Percentiles rank a stretch among this genome's conserved stretches.
phyloP scores from a whole-genome alignment of 768 basidiomycete species.

The Lactarius vividus region DNA sequence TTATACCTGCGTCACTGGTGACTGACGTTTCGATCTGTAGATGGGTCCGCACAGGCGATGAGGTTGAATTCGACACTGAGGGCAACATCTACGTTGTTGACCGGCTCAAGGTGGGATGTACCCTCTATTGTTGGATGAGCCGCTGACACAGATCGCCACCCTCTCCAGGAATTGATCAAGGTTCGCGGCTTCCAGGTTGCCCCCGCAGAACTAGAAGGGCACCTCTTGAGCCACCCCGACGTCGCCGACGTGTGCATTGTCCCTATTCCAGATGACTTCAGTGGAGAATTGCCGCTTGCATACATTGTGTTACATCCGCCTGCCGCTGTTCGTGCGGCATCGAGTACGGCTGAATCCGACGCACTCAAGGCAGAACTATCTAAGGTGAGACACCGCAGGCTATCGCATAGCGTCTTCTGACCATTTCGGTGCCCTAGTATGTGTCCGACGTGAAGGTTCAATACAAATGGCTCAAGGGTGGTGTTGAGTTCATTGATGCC shows the following conservation, averaged over 20 bases:
- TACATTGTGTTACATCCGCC: slow-evolving; percentile 52
- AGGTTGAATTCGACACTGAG: slow-evolving; percentile 52
- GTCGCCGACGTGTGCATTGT: slow-evolving; percentile 63
- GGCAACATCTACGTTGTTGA: slow-evolving; percentile 60
- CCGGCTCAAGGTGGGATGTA: slow-evolving; percentile 48
- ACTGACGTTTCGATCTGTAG: slow-evolving; percentile 35
- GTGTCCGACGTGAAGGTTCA: slow-evolving; percentile 34
- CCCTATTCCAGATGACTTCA: slow-evolving; percentile 65
- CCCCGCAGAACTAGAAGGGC: slow-evolving; percentile 69
- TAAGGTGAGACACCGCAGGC: slow-evolving; percentile 13
- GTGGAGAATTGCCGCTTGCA: slow-evolving; percentile 69
- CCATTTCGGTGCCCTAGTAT: slow-evolving; percentile 25
- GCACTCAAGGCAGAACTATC: slow-evolving; percentile 21
- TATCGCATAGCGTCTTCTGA: not conserved
- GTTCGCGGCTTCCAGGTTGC: slow-evolving; percentile 72
- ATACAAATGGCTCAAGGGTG: slow-evolving; percentile 41
- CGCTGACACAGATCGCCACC: slow-evolving; percentile 26
- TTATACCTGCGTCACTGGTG: not conserved
- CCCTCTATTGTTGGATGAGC: not conserved
- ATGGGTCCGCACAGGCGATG: slow-evolving; percentile 69
- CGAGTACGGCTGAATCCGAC: slow-evolving; percentile 12
- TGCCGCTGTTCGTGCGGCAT: slow-evolving; percentile 14
- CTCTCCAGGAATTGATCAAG: slow-evolving; percentile 58
- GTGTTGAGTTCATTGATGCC: slow-evolving; percentile 39
- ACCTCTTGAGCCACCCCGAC: slow-evolving; percentile 56